Conservation (phyloP, 1,284 basidiomycete genomes). For the Sanghuangporus sanghuang region DNA sequence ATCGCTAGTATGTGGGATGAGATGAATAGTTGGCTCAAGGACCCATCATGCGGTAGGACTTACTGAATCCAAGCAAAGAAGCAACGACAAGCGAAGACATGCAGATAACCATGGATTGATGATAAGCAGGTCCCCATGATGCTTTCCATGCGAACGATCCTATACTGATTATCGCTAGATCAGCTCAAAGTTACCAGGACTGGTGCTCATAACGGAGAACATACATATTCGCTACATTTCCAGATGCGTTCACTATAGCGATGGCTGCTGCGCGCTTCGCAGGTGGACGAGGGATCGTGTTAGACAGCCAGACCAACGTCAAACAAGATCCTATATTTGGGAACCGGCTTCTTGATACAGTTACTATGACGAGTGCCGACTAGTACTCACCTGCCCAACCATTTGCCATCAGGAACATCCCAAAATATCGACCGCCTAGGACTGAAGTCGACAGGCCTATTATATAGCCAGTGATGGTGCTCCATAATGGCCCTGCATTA, state of each 20-base stretch:
- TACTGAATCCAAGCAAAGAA: slow-evolving; percentile 27
- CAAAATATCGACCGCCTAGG: slow-evolving; percentile 53
- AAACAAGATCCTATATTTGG: slow-evolving; percentile 37
- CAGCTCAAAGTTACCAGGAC: background rate
- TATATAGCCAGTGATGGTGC: slow-evolving; percentile 57
- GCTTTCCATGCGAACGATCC: slow-evolving; percentile 36
- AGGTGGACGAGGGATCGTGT: slow-evolving; percentile 58
- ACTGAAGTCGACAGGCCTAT: slow-evolving; percentile 53
- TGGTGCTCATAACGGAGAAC: background rate
- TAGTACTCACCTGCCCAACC: background rate
- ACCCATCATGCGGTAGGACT: slow-evolving; percentile 8
- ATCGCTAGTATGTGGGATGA: slow-evolving; percentile 25
- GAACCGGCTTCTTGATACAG: background rate
- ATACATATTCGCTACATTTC: slow-evolving; percentile 31
- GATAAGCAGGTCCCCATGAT: slow-evolving; percentile 35
- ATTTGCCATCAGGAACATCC: slow-evolving; percentile 58
- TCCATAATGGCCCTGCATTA: slow-evolving; percentile 54
- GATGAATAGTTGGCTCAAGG: background rate
- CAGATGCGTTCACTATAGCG: slow-evolving; percentile 36
- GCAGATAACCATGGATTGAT: slow-evolving; percentile 34
- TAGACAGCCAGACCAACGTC: slow-evolving; percentile 58
- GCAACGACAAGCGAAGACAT: slow-evolving; percentile 27
- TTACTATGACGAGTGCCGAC: background rate
- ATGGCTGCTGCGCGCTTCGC: slow-evolving; percentile 49
- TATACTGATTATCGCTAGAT: slow-evolving; percentile 22